phyloP scores from a whole-genome alignment of 495 filamentous ascomycete genomes.

The Neurospora hispaniola region DNA sequence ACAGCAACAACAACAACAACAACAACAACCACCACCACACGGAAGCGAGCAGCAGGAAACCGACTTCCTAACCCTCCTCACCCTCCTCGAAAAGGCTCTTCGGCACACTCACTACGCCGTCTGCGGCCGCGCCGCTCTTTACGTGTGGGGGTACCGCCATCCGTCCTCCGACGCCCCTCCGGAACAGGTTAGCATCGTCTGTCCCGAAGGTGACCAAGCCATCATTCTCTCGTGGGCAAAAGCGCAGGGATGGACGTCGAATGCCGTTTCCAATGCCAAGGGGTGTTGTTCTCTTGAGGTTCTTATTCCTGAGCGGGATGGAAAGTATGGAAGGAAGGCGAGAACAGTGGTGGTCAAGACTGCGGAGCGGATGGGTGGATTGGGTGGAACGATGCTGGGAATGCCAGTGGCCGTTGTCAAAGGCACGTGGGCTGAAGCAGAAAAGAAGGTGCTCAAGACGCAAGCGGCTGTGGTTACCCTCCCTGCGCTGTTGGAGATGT shows the following conservation, averaged over 20 bases:
- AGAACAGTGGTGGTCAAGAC: neutral
- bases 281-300: neutral
- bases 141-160: conserved; percentile 21
- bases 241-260: conserved; percentile 3
- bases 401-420: neutral
- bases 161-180: neutral
- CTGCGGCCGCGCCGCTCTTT: conserved; percentile 26
- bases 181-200: conserved; percentile 20
- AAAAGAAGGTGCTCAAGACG: neutral
- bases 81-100: conserved; percentile 19
- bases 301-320: neutral
- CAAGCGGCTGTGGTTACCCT: neutral
- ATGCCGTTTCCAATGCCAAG: neutral
- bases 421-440: neutral
- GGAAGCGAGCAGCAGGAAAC: neutral
- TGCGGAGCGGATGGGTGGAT: neutral
- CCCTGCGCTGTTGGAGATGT: neutral
- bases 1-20: neutral
- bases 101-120: conserved; percentile 30
- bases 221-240: conserved; percentile 23
- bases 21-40: neutral
- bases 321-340: neutral
- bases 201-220: conserved; percentile 15
- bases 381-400: no score
- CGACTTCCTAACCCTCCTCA: conserved; percentile 15